These are phyloP conservation scores for Pyrrhoderma noxium DNA, from an alignment of 1,284 basidiomycete species.

Conservation along the genomic window DNA sequence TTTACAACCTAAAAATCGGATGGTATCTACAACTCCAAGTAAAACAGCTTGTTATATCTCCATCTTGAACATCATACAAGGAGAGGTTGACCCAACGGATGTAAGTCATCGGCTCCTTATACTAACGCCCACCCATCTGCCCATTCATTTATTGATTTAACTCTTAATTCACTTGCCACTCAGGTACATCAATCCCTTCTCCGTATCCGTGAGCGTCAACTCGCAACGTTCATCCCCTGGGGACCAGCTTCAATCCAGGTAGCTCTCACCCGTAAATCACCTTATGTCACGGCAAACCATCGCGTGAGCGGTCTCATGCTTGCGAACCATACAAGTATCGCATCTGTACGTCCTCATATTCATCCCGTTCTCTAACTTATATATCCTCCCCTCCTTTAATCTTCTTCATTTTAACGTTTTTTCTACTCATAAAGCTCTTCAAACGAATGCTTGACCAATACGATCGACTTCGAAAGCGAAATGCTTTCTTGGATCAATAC, in stretches of 20 bases:
- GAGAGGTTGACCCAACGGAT: constrained; percentile 96
- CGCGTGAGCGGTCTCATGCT: constrained; percentile 97
- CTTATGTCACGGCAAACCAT: constrained; percentile 83
- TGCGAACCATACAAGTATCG: constrained; percentile 97
- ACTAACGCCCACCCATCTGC: neutral
- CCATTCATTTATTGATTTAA: constrained; percentile 1
- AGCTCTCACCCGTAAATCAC: constrained; percentile 86
- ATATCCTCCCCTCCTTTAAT: neutral
- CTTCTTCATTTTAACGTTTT: neutral
- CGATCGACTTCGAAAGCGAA: constrained; percentile 80
- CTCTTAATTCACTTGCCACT: no score
- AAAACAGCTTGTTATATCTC: constrained; percentile 96
- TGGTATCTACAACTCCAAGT: constrained; percentile 92
- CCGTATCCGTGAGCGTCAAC: constrained; percentile 91
- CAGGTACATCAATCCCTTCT: constrained; percentile 96
- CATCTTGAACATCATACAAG: constrained; percentile 97
- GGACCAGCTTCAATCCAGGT: constrained; percentile 98
- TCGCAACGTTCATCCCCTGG: constrained; percentile 99
- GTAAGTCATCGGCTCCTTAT: constrained; percentile 43
- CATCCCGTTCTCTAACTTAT: neutral
- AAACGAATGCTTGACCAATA: constrained; percentile 96
- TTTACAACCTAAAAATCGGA: constrained; percentile 96
- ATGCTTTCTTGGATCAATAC: constrained; percentile 96
- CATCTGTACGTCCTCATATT: constrained; percentile 56
- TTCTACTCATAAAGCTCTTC: constrained; percentile 58